Evolutionary conservation across 371 early-diverging fungal genomes (phyloP), one percentile per base, ranked within the genome.

Genomic region (Polyrhizophydium stewartii): DNA sequence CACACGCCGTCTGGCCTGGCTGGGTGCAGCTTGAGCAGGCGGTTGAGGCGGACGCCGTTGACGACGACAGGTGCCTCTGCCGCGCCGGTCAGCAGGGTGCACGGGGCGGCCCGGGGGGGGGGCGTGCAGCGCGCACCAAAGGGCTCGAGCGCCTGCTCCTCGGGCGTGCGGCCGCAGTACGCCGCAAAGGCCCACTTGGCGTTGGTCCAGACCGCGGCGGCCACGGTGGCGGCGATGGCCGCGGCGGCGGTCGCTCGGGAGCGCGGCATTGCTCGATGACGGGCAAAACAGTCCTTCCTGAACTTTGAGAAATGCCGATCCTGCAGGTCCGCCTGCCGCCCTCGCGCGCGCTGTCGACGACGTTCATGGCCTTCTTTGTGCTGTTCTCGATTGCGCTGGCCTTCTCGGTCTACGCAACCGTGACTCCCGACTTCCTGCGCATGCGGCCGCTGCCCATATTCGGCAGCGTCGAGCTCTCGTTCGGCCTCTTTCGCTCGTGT

Each of bases 381-480:
- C 13, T 65, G 2, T 65, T 65, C 32, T 31, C 60, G 5, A 55
- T 50, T 24, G 21, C 55, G 16, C 45, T 52, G 10, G 53, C 35
- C 7, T 60, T 65, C 28, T 50, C 61, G 7, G 7, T 60, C 37
- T 65, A 60, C 32, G 60, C 65, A 17, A 31, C 47, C 21, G 27
- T 59, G 9, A 51, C 47, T 1, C 33, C 59, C 41, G 65, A 65
- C 50, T 55, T 65, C 45, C 37, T 65, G 45, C 46, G 65, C 21
- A 56, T 65, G 30, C 9, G 37, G 38, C 35, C 27, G 13, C 38
- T 7, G 10, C 64, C 64, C 9, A 7, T 64, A 0, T 45, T 60
- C 52, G 61, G 51, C 37, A 22, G 35, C 35, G 50, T 38, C 28
- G 37, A 27, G 16, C 31, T 32, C 25, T 7, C 49, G 7, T 47